phyloP scores from a whole-genome alignment of 306 rosid genomes.

The Phaseolus lunatus region DNA sequence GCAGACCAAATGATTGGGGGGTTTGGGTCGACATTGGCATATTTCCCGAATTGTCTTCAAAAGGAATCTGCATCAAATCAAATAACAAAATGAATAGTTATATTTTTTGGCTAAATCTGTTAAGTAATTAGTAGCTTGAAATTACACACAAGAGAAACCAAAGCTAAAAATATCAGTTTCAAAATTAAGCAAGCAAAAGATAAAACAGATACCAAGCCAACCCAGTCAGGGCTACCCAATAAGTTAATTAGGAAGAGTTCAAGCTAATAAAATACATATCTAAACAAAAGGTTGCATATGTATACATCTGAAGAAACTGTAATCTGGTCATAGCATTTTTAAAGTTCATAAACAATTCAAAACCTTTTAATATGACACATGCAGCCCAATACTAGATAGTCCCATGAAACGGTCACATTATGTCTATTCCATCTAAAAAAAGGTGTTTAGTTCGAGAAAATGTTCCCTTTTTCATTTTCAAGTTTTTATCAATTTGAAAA shows the following conservation, averaged over 20 bases:
- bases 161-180: conserved; percentile 28
- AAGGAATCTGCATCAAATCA: conserved; percentile 59
- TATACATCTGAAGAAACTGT: conserved; percentile 5
- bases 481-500: too few relatives aligned
- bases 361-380: conserved; percentile 6
- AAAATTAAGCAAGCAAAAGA: conserved; percentile 41
- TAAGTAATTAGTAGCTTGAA: conserved; percentile 9
- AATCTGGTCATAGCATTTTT: conserved; percentile 14
- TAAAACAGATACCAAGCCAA: conserved; percentile 33
- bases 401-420: conserved; percentile 24
- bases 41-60: conserved; percentile 59
- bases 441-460: too few relatives aligned
- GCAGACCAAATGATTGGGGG: conserved; percentile 64
- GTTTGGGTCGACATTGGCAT: conserved; percentile 56
- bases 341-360: conserved; percentile 32
- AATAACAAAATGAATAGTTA: conserved; percentile 40
- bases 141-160: conserved; percentile 8
- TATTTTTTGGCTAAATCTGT: conserved; percentile 21
- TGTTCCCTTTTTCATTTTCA: too few relatives aligned
- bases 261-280: conserved; percentile 22
- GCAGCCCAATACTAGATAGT: conserved; percentile 21
- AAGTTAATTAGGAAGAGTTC: conserved; percentile 26
- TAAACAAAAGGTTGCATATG: conserved; percentile 18
- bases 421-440: conserved; percentile 25
- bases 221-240: not conserved